Base-by-base conservation (phyloP, 495 filamentous ascomycete genomes). In the Parathielavia appendiculata region DNA sequence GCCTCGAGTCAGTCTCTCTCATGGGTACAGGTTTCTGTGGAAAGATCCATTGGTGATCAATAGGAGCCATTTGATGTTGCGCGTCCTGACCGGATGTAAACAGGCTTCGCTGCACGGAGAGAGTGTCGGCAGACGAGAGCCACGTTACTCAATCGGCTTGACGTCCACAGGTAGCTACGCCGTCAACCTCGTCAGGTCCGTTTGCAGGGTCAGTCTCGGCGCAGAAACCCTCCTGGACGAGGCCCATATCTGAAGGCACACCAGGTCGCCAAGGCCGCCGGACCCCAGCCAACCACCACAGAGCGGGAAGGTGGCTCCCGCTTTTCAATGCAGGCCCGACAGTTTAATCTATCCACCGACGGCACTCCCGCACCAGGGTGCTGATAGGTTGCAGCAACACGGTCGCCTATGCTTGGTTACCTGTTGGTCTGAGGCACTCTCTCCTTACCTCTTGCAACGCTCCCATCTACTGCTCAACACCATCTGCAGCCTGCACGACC, bases 241-340 rank as follows among this genome's bases (percentile, higher is more conserved):
- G 54, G 43, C 55, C 51, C 56, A 44, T 61, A 52, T 60, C n/a
- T 51, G 57, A 63, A 49, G 59, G 40, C n/a, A 58, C 12, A 40
- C 49, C 39, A 56, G 58, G 39, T 47, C 50, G 66, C 60, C 63
- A 62, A 68, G 57, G 32, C 57, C n/a, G 46, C 35, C 56, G 49
- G 26, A 19, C 34, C 19, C 45, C 46, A 30, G 20, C 20, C 17
- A 44, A 41, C 61, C 65, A 63, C 48, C 59, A 57, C 58, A 66
- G 62, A 66, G 59, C 67, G 61, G 66, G 66, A 69, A 66, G 68
- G 63, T 61, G 66, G 66, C 54, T 67, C 66, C 68, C 68, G 66
- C 68, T 41, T 50, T 50, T 67, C 58, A 60, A 70, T 66, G 67
- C 61, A 65, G 38, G 55, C 53, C 58, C 59, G 38, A 56, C 57